Percentiles rank a stretch among this genome's conserved stretches.
Evolutionary conservation across 495 filamentous ascomycete species (phyloP).

Genomic region (Tuber melanosporum): DNA sequence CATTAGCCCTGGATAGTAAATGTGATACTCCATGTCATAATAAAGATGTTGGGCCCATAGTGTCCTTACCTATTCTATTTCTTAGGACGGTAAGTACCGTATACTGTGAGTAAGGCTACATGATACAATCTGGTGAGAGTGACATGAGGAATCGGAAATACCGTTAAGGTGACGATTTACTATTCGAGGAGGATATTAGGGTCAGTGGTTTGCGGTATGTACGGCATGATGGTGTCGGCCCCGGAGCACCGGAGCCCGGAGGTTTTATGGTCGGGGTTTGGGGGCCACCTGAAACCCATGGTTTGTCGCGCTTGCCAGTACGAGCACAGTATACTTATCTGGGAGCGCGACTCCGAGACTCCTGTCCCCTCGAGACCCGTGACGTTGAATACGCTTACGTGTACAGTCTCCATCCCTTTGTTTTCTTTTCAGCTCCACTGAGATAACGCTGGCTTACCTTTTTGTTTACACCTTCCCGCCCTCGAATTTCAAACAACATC

Average conservation of each 20-base stretch:
- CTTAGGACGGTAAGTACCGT: neutral
- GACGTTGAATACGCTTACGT: constrained; percentile 32
- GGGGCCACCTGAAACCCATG: neutral
- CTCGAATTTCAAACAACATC: constrained; percentile 2
- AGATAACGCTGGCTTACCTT: constrained; percentile 10
- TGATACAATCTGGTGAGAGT: neutral
- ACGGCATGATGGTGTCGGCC: neutral
- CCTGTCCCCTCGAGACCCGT: constrained; percentile 12
- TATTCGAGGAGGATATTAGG: neutral
- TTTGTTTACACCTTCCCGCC: constrained; percentile 1
- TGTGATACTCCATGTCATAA: neutral
- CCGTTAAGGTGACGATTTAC: neutral
- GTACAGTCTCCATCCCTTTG: constrained; percentile 25
- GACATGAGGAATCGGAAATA: neutral
- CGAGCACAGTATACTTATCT: neutral
- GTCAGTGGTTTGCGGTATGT: neutral
- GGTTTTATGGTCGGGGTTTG: neutral
- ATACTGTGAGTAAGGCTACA: neutral
- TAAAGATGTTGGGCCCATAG: neutral
- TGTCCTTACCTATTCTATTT: neutral
- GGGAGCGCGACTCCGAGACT: neutral
- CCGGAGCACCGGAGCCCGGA: neutral
- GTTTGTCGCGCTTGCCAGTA: constrained; percentile 8
- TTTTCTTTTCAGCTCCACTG: constrained; percentile 23
- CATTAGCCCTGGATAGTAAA: neutral